Evolutionary conservation across 1,284 basidiomycete genomes (phyloP), one percentile per base, ranked within the genome.

Genomic region (Xanthoconium separans): DNA sequence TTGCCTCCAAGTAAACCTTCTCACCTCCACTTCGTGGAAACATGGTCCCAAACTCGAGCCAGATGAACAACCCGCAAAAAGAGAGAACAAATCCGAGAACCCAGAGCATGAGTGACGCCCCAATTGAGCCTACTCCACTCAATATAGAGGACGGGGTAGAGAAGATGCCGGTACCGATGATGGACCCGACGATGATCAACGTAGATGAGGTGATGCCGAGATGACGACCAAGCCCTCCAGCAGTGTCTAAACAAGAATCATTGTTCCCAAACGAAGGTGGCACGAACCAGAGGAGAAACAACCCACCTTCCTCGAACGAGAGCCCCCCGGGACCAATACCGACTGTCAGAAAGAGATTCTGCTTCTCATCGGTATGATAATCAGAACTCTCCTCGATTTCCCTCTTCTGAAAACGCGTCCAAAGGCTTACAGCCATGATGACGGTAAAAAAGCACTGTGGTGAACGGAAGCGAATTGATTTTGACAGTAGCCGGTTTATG

Each of bases 161-260:
- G 67, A 85, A 85, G 54, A 85, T 82, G 8, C 83, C 83, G 0
- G 83, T 83, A 0, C 84, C 84, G 46, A 84, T 81, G 48, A 84
- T 78, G 27, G 72, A 69, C 2, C 81, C 81, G 30, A 82, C 74
- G 34, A 69, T 78, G 11, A 80, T 65, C 54, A 81, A 72, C 1
- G 79, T 80, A 55, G 78, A 80, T 30, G 75, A 79, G 50, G 74
- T 74, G 6, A 81, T 66, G 3, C 78, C 78, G 0, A 80, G 65
- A 62, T 81, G 77, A 44, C 79, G 73, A 1, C 79, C 79, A 65
- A 81, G 77, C 15, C 78, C 78, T 27, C 79, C 78, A 24, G 76
- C 73, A 7, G 71, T 60, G 53, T 73, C 78, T 79, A 40, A 4
- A 2, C 4, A 41, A 20, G 3, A 24, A 24, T 6, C 6, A 24